Evolutionary conservation across 352 stramenopile species (phyloP), one percentile per base, ranked within the genome.

Genomic region (Pythium apleroticum): DNA sequence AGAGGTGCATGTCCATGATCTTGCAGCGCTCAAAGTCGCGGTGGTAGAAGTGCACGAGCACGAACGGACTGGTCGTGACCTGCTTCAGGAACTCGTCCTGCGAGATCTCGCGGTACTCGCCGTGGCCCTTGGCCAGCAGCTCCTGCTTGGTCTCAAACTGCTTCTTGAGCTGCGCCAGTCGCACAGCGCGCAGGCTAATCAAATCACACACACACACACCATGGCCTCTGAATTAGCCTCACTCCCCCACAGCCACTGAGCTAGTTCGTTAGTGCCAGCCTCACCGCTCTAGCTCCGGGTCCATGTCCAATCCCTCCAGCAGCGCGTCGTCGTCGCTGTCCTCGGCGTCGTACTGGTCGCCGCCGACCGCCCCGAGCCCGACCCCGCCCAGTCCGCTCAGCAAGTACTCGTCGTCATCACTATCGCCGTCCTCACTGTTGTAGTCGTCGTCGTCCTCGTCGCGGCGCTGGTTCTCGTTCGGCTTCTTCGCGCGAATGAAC

Each of bases 11-110:
- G 74, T 99, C 95, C 93, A 99, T 98, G 69, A 99, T 96, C 77
- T 98, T 98, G 80, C 95, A 99, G 25, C 89, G 81, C 76, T 98
- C 89, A 80, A 99, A 99, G 63, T 99, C 97, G 30, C 95, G 84
- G 74, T 99, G 96, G 78, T 97, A 99, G 61, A 98, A 98, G 63
- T 98, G 95, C 35, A 98, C 86, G 3, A 97, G 81, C 33, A 87
- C 95, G 53, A 87, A 76, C 31, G 80, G 77, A 57, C 77, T 92
- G 11, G 70, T 74, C 14, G 95, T 98, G 8, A 98, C 96, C 77
- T 99, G 93, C 4, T 90, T 79, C 7, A 99, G 72, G 73, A 99
- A 99, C 66, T 98, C 97, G 73, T 99, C 96, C 75, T 99, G 94
- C 14, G 68, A 33, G 72, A 99, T 98, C 65, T 98, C 96, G 11